Percentiles rank a stretch among this genome's conserved stretches.
phyloP scores from a whole-genome alignment of 805 yeast genomes.

The Ogataea siamensis region DNA sequence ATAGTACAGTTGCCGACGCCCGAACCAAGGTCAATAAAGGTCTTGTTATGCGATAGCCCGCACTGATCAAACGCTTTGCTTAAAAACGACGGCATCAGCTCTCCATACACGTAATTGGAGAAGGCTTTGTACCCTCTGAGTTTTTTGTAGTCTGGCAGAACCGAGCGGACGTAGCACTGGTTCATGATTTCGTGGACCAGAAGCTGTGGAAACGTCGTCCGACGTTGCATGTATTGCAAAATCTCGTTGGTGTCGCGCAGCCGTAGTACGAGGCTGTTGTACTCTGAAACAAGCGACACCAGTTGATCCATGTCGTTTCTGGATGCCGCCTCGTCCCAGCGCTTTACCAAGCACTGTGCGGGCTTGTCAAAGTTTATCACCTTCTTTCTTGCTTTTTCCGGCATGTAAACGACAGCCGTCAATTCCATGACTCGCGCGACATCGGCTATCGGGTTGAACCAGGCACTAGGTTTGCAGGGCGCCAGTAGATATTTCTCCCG shows the following conservation, averaged over 20 bases:
- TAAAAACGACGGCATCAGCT: constrained; percentile 74
- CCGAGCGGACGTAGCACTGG: constrained; percentile 72
- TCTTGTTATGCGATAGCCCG: constrained; percentile 47
- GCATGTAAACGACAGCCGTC: constrained; percentile 40
- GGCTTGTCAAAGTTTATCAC: constrained; percentile 38
- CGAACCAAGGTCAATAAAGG: constrained; percentile 87
- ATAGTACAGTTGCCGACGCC: constrained; percentile 92
- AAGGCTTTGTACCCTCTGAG: constrained; percentile 77
- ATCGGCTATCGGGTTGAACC: constrained; percentile 62
- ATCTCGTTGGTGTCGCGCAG: constrained; percentile 35
- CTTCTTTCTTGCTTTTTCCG: constrained; percentile 33
- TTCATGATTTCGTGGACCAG: constrained; percentile 67
- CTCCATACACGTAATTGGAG: constrained; percentile 90
- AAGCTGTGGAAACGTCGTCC: constrained; percentile 36
- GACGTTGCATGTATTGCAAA: constrained; percentile 18
- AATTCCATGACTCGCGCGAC: constrained; percentile 51
- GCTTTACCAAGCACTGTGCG: constrained; percentile 38
- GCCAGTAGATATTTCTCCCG: constrained; percentile 49
- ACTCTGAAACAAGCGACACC: constrained; percentile 38
- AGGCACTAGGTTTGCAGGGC: constrained; percentile 50
- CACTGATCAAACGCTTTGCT: constrained; percentile 64
- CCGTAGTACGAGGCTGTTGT: constrained; percentile 39
- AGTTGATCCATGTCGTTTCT: constrained; percentile 32
- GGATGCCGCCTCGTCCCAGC: constrained; percentile 35
- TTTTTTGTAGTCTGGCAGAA: constrained; percentile 67